Conservation (phyloP, 805 yeast genomes). For the Saccharomycopsis sp. region DNA sequence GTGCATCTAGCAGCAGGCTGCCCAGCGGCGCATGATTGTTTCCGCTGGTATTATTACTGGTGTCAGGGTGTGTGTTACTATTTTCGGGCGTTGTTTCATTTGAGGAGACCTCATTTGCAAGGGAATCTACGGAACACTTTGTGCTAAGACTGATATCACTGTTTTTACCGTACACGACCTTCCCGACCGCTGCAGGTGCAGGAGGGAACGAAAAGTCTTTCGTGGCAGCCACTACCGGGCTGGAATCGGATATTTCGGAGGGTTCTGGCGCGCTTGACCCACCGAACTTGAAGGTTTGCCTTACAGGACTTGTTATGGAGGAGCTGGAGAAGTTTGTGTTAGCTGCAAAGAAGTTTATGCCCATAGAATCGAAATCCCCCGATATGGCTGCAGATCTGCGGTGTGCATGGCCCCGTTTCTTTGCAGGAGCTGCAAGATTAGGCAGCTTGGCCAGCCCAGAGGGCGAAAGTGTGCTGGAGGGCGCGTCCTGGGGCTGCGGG, state of each 20-base stretch:
- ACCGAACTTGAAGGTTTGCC: slow-evolving; percentile 12
- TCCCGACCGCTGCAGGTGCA: background rate
- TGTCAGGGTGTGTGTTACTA: background rate
- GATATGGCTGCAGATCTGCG: slow-evolving; percentile 84
- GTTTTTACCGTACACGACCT: slow-evolving; percentile 6
- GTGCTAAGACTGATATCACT: slow-evolving; percentile 19
- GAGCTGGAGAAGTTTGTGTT: slow-evolving; percentile 5
- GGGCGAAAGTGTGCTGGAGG: no score
- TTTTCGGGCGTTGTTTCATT: slow-evolving; percentile 26
- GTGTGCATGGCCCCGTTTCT: slow-evolving; percentile 62
- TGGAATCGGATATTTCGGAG: background rate
- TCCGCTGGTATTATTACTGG: slow-evolving; percentile 9
- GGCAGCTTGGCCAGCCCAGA: no score
- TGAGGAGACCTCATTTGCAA: slow-evolving; percentile 22
- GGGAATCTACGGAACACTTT: slow-evolving; percentile 20
- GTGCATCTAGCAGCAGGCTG: slow-evolving; percentile 3
- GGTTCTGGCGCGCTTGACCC: background rate
- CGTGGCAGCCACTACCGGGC: slow-evolving; percentile 7
- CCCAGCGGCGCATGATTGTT: slow-evolving; percentile 7
- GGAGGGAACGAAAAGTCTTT: slow-evolving; percentile 13
- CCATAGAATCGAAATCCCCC: slow-evolving; percentile 65
- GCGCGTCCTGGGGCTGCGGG: no score
- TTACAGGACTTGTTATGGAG: slow-evolving; percentile 7
- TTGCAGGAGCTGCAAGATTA: background rate
- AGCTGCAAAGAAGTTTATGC: slow-evolving; percentile 21